Percentiles rank a stretch among this genome's conserved stretches.
Evolutionary conservation across 1,284 basidiomycete genomes (phyloP).

Genomic region (Sanghuangporus weigelae): DNA sequence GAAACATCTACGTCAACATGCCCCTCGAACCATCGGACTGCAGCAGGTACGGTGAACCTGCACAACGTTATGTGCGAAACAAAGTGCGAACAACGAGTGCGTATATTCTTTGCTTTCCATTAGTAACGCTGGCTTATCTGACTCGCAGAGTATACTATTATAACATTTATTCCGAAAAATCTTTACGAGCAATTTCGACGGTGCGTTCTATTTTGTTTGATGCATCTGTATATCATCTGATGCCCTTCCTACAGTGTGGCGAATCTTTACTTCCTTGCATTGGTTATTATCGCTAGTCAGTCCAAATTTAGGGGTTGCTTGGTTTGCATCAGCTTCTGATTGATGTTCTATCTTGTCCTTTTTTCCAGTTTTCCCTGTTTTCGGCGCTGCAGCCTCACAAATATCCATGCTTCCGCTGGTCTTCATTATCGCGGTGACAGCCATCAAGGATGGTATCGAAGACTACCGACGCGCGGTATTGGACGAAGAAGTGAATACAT

Average conservation of each 20-base stretch:
- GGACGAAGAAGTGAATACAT: conserved; percentile 91
- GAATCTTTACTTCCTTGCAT: conserved; percentile 87
- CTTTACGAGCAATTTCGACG: conserved; percentile 87
- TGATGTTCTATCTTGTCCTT: not conserved
- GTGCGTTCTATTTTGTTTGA: conserved; percentile 32
- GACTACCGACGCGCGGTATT: conserved; percentile 85
- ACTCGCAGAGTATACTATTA: conserved; percentile 75
- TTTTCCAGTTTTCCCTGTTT: conserved; percentile 75
- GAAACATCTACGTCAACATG: conserved; percentile 80
- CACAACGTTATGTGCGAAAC: conserved; percentile 78
- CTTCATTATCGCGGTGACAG: conserved; percentile 86
- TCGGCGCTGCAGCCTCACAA: conserved; percentile 83
- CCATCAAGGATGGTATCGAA: conserved; percentile 92
- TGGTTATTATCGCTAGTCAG: conserved; percentile 56
- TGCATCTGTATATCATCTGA: conserved; percentile 13
- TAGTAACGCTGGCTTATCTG: not conserved
- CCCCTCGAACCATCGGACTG: conserved; percentile 61
- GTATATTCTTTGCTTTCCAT: conserved; percentile 30
- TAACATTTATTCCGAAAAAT: conserved; percentile 95
- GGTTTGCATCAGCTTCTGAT: conserved; percentile 1
- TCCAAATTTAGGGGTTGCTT: conserved; percentile 48
- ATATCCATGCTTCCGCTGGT: conserved; percentile 85
- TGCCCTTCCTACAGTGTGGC: conserved; percentile 56
- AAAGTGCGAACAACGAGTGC: conserved; percentile 92
- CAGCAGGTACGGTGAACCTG: conserved; percentile 72